These are phyloP conservation scores for Hyparrhenia diplandra DNA, from an alignment of 176 grass and related monocot species.

Conservation along the genomic window DNA sequence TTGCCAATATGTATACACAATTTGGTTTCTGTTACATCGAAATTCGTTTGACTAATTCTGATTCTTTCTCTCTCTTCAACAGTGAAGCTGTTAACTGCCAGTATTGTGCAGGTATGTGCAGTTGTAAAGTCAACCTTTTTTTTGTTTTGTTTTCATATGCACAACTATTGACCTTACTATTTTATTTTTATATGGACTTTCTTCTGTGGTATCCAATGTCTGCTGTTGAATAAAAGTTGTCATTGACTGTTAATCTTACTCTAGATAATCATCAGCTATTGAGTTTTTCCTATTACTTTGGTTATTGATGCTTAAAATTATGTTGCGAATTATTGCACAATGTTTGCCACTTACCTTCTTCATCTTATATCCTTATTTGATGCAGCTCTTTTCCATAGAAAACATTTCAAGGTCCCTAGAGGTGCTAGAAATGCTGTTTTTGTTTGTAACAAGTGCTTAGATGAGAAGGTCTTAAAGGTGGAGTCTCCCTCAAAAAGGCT, in stretches of 20 bases:
- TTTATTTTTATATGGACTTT: conserved; percentile 24
- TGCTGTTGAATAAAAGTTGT: background rate
- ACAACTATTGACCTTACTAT: conserved; percentile 2
- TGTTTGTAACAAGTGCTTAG: conserved; percentile 79
- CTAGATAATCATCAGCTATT: conserved; percentile 3
- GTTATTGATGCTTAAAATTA: conserved; percentile 31
- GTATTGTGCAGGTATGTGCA: conserved; percentile 76
- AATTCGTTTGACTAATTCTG: conserved; percentile 18
- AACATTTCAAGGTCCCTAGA: conserved; percentile 86
- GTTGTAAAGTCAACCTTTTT: background rate
- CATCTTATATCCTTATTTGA: conserved; percentile 18
- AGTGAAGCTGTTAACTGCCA: conserved; percentile 89
- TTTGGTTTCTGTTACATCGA: conserved; percentile 19
- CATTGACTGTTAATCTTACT: background rate
- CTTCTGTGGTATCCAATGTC: conserved; percentile 16
- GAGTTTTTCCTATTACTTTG: conserved; percentile 5
- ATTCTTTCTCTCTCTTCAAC: conserved; percentile 29
- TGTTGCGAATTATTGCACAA: background rate
- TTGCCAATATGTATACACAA: conserved; percentile 6
- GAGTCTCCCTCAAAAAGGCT: conserved; percentile 40
- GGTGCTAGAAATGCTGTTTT: conserved; percentile 48
- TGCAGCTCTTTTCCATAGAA: conserved; percentile 92
- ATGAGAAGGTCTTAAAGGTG: conserved; percentile 40
- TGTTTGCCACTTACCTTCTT: conserved; percentile 28
- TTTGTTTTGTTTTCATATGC: conserved; percentile 8